These are phyloP conservation scores for Tranzscheliella williamsii DNA, from an alignment of 1,284 basidiomycete species.

Conservation along the genomic window DNA sequence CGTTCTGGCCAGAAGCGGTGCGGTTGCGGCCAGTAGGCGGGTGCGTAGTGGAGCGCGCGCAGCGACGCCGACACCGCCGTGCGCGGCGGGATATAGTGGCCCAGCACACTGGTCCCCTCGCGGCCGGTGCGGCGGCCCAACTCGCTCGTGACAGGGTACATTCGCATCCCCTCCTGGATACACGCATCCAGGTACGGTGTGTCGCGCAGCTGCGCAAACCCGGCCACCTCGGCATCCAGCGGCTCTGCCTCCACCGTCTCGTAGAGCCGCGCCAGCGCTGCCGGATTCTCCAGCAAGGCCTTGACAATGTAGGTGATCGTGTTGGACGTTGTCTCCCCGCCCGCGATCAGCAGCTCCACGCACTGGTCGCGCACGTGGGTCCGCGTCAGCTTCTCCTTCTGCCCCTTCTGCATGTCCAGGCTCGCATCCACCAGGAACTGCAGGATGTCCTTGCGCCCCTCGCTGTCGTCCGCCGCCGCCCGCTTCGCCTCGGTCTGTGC, in stretches of 20 bases:
- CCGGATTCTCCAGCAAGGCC: constrained; percentile 5
- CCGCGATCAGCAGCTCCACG: constrained; percentile 11
- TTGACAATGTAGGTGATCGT: constrained; percentile 12
- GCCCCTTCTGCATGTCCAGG: constrained; percentile 4
- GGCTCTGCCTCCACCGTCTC: constrained; percentile 2
- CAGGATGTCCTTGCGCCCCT: constrained; percentile 5
- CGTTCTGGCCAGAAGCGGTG: constrained; percentile 6
- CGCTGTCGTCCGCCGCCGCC: neutral
- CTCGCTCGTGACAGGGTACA: too few species aligned
- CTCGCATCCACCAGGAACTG: constrained; percentile 9
- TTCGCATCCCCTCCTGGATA: constrained; percentile 11
- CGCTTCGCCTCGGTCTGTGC: constrained; percentile 1
- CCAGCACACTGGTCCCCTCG: too few species aligned
- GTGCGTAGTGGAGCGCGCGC: constrained; percentile 2
- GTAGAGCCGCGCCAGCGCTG: constrained; percentile 4
- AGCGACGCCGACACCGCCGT: constrained; percentile 8
- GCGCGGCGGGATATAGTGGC: constrained; percentile 7
- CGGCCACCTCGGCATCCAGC: neutral
- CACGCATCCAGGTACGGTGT: constrained; percentile 9
- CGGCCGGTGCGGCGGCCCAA: too few species aligned
- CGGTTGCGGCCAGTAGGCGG: constrained; percentile 5
- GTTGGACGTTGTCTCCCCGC: constrained; percentile 6
- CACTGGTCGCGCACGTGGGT: constrained; percentile 7
- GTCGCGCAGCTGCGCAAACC: constrained; percentile 1
- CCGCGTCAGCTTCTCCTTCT: constrained; percentile 2